These are phyloP conservation scores for Ensete ventricosum DNA, from an alignment of 176 grass and related monocot genomes.

Conservation along the genomic window DNA sequence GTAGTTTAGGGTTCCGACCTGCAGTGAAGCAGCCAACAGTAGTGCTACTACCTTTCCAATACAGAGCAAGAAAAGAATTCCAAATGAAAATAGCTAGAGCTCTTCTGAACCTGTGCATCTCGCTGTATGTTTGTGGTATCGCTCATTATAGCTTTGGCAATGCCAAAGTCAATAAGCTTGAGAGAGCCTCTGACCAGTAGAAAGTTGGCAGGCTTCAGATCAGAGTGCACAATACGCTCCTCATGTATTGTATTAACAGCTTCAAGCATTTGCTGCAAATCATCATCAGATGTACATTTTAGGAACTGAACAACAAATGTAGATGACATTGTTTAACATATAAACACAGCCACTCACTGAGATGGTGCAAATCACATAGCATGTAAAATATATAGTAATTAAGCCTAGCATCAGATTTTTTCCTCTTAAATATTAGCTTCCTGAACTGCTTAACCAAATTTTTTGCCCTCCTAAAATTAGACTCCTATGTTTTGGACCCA, in stretches of 20 bases:
- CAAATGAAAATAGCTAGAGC: neutral
- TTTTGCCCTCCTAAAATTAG: neutral
- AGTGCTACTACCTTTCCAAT: neutral
- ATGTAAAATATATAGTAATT: neutral
- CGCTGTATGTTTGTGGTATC: constrained; percentile 80
- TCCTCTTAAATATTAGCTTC: neutral
- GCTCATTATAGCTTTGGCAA: constrained; percentile 78
- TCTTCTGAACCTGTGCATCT: constrained; percentile 61
- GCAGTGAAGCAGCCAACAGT: constrained; percentile 6
- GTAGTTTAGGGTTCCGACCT: constrained; percentile 98
- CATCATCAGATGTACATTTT: constrained; percentile 12
- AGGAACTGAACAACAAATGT: neutral
- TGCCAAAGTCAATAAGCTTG: constrained; percentile 84
- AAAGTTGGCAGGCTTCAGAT: constrained; percentile 95
- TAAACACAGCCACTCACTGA: neutral
- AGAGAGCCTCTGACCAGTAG: constrained; percentile 65
- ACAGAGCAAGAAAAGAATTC: neutral
- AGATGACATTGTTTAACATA: neutral
- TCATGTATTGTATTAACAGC: constrained; percentile 91
- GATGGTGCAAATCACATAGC: neutral
- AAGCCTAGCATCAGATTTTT: neutral
- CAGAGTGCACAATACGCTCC: constrained; percentile 82
- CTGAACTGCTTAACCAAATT: neutral
- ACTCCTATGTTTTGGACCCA: neutral
- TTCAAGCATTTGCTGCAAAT: constrained; percentile 94